These are phyloP conservation scores for Candida maesae DNA, from an alignment of 805 yeast genomes.

Conservation along the genomic window DNA sequence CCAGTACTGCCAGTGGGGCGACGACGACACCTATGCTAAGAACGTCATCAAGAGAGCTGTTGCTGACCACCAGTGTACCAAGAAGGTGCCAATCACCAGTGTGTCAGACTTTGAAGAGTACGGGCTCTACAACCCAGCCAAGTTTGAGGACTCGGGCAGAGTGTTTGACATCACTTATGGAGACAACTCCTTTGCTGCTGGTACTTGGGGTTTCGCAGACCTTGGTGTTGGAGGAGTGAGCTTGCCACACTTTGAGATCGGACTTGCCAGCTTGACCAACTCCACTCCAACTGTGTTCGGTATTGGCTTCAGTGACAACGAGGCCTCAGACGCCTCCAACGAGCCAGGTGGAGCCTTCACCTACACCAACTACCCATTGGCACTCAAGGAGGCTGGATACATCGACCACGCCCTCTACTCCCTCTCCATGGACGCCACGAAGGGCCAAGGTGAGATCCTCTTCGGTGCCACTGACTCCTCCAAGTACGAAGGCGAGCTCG, in stretches of 20 bases:
- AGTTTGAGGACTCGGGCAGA: constrained; percentile 13
- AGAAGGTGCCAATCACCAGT: not conserved
- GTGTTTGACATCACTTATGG: constrained; percentile 41
- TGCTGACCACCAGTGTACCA: not conserved
- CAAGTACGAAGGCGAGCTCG: constrained; percentile 46
- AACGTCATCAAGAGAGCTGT: constrained; percentile 1
- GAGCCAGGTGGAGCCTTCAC: constrained; percentile 4
- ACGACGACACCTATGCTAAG: not conserved
- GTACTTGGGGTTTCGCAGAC: constrained; percentile 61
- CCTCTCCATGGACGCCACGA: constrained; percentile 40
- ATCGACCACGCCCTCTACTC: constrained; percentile 55
- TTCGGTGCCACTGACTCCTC: constrained; percentile 63
- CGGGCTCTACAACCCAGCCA: constrained; percentile 1
- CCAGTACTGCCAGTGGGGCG: constrained; percentile 26
- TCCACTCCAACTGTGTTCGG: constrained; percentile 40
- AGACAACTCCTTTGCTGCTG: constrained; percentile 47
- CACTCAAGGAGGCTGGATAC: constrained; percentile 46
- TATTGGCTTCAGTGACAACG: constrained; percentile 7
- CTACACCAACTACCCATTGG: constrained; percentile 14
- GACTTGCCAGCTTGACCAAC: constrained; percentile 57
- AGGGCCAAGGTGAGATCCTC: constrained; percentile 44
- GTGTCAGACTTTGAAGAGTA: not conserved
- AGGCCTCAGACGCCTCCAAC: constrained; percentile 7
- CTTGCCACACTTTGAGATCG: constrained; percentile 54
- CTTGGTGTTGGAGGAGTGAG: constrained; percentile 40